Evolutionary conservation across 768 basidiomycete species (phyloP).

Genomic region (Tephrocybe sp.): DNA sequence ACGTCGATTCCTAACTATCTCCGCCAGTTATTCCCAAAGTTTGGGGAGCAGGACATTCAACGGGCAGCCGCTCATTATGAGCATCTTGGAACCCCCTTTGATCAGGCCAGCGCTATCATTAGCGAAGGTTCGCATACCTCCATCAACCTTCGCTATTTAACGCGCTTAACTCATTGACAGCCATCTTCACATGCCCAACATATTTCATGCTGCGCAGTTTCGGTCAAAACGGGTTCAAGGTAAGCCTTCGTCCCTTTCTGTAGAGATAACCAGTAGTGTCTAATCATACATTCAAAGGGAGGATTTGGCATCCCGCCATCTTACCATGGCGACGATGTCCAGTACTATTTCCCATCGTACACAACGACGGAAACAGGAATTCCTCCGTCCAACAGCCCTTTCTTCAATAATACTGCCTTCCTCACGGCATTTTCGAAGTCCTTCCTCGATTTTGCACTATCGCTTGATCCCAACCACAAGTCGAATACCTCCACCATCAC

Average conservation of each 20-base stretch:
- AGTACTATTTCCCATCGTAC: constrained; percentile 44
- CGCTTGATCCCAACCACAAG: constrained; percentile 32
- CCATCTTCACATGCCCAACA: constrained; percentile 47
- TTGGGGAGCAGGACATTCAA: constrained; percentile 24
- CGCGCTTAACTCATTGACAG: too few relatives aligned
- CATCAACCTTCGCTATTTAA: not conserved
- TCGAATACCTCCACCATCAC: constrained; percentile 29
- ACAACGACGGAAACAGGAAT: too few relatives aligned
- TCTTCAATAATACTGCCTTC: constrained; percentile 19
- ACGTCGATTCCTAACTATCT: constrained; percentile 28
- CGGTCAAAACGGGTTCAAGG: constrained; percentile 31
- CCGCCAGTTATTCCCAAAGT: constrained; percentile 34
- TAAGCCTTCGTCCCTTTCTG: constrained; percentile 4
- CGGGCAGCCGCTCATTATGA: constrained; percentile 27
- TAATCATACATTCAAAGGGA: constrained; percentile 23
- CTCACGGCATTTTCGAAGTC: constrained; percentile 34
- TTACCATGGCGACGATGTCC: constrained; percentile 34
- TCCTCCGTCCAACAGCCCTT: too few relatives aligned
- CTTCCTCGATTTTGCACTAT: constrained; percentile 36
- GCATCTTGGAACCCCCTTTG: constrained; percentile 26
- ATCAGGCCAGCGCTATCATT: constrained; percentile 32
- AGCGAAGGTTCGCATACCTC: constrained; percentile 34
- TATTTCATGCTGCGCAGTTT: constrained; percentile 37
- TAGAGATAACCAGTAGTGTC: not conserved
- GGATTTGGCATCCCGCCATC: constrained; percentile 46